phyloP scores from a whole-genome alignment of 805 yeast genomes.

The Myxozyma melibiosi region DNA sequence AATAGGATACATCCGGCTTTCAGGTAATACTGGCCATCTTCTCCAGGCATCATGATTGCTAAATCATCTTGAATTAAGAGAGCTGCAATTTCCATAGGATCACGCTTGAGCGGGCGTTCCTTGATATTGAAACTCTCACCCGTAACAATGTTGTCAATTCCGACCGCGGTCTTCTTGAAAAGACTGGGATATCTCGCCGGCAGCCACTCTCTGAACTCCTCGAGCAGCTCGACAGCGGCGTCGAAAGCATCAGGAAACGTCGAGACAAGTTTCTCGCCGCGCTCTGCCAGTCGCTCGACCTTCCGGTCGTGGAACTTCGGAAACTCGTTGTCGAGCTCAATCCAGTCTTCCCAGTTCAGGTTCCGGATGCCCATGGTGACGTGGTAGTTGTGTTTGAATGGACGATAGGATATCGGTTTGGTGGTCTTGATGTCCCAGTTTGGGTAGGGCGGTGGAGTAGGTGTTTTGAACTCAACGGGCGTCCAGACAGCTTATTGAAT shows the following conservation, averaged over 20 bases:
- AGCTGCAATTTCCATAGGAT: slow-evolving; percentile 63
- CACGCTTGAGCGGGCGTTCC: slow-evolving; percentile 47
- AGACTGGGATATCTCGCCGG: slow-evolving; percentile 62
- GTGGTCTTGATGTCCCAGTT: slow-evolving; percentile 56
- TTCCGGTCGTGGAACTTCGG: slow-evolving; percentile 56
- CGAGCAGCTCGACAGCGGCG: slow-evolving; percentile 59
- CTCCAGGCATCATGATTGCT: slow-evolving; percentile 65
- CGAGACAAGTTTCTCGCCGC: slow-evolving; percentile 50
- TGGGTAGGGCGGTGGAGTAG: slow-evolving; percentile 52
- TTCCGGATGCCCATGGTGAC: slow-evolving; percentile 70
- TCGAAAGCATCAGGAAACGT: slow-evolving; percentile 32
- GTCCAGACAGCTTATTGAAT: slow-evolving; percentile 49
- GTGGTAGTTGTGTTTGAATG: slow-evolving; percentile 64
- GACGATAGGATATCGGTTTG: slow-evolving; percentile 63
- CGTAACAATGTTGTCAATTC: slow-evolving; percentile 55
- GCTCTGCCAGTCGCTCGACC: slow-evolving; percentile 51
- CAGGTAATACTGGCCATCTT: slow-evolving; percentile 58
- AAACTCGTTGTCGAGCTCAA: slow-evolving; percentile 71
- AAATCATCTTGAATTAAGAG: slow-evolving; percentile 65
- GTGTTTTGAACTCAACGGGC: slow-evolving; percentile 55
- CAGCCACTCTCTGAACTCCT: slow-evolving; percentile 55
- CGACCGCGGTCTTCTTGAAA: slow-evolving; percentile 50
- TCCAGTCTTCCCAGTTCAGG: slow-evolving; percentile 65
- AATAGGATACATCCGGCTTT: slow-evolving; percentile 64
- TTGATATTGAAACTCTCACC: slow-evolving; percentile 50